Evolutionary conservation across 257 asterid genomes (phyloP).

Genomic region (Solanum virginianum): DNA sequence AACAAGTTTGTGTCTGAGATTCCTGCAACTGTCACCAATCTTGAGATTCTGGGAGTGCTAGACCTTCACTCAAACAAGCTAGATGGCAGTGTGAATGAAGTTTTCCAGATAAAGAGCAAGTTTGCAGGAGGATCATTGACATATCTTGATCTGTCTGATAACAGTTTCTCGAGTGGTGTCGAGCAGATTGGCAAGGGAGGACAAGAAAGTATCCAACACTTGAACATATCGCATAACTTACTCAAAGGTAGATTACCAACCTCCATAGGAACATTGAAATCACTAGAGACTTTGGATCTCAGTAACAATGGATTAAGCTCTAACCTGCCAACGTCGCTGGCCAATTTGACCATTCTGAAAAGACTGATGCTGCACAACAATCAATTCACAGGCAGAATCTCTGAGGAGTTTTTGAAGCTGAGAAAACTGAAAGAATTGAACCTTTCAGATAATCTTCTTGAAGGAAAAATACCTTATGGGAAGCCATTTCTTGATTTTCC

Average conservation of each 20-base stretch:
- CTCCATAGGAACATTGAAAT: constrained; percentile 16
- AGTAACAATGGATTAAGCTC: constrained; percentile 37
- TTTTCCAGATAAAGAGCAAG: constrained; percentile 18
- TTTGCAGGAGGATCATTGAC: constrained; percentile 14
- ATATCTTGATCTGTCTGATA: constrained; percentile 39
- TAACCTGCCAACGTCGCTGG: constrained; percentile 27
- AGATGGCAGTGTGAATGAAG: constrained; percentile 19
- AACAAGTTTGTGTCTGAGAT: constrained; percentile 27
- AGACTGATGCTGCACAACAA: constrained; percentile 51
- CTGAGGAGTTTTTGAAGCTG: constrained; percentile 30
- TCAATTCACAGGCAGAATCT: constrained; percentile 41
- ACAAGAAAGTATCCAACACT: constrained; percentile 14
- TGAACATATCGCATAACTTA: constrained; percentile 36
- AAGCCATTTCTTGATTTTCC: constrained; percentile 50
- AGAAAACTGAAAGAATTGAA: constrained; percentile 32
- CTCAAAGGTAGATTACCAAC: constrained; percentile 31
- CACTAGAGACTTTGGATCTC: constrained; percentile 36
- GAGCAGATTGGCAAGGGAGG: constrained; percentile 21
- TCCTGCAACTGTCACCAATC: constrained; percentile 29
- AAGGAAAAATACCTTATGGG: constrained; percentile 50
- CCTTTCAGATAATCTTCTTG: constrained; percentile 39
- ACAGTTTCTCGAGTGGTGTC: constrained; percentile 24
- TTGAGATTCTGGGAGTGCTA: constrained; percentile 19
- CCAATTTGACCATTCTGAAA: constrained; percentile 23
- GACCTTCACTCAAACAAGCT: constrained; percentile 53